These are phyloP conservation scores for Arthroderma uncinatum DNA, from an alignment of 2,329 filamentous ascomycete genomes.

Conservation along the genomic window DNA sequence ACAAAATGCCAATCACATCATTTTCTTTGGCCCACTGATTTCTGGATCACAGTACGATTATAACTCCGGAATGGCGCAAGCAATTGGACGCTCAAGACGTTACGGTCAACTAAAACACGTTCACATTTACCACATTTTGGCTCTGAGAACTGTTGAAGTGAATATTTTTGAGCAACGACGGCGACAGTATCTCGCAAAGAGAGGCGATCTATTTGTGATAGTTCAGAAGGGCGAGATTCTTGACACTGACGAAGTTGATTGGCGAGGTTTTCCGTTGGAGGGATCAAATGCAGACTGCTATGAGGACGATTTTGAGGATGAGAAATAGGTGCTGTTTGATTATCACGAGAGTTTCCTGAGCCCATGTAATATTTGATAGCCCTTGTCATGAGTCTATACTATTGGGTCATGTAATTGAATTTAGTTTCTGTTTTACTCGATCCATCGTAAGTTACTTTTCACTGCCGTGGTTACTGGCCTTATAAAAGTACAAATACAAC, in stretches of 20 bases:
- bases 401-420: neutral
- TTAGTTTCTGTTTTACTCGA: too few species aligned
- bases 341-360: neutral
- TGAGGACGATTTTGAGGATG: conserved; percentile 11
- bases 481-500: too few species aligned
- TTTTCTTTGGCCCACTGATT: conserved; percentile 50
- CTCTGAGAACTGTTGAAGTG: conserved; percentile 36
- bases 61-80: conserved; percentile 49
- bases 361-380: neutral
- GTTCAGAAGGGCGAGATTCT: conserved; percentile 17
- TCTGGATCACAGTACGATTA: conserved; percentile 43
- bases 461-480: too few species aligned
- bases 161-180: conserved; percentile 33
- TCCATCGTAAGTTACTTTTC: too few species aligned
- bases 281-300: conserved; percentile 19
- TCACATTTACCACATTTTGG: conserved; percentile 44
- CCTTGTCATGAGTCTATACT: neutral
- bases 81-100: conserved; percentile 49
- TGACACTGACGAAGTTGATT: conserved; percentile 17
- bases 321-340: neutral
- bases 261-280: conserved; percentile 22
- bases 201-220: conserved; percentile 17
- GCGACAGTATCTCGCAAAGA: conserved; percentile 22
- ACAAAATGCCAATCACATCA: conserved; percentile 51
- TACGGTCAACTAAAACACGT: conserved; percentile 49